phyloP scores from a whole-genome alignment of 2,329 filamentous ascomycete species.

The Capronia epimyces region DNA sequence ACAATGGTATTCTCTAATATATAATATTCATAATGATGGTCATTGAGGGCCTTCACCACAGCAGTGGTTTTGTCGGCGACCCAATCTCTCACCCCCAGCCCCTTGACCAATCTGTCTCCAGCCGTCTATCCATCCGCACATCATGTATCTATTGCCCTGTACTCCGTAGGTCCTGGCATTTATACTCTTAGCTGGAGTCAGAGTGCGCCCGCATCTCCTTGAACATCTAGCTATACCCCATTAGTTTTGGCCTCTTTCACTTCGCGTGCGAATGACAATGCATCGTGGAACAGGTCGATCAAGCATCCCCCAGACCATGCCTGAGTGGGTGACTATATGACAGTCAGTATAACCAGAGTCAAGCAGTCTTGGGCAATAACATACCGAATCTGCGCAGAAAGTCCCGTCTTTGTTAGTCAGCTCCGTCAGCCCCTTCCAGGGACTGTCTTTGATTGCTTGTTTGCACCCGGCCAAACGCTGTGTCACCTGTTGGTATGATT shows the following conservation, averaged over 20 bases:
- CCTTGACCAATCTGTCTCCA: too few relatives aligned
- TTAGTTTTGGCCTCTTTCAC: conserved; percentile 13
- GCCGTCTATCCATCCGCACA: too few relatives aligned
- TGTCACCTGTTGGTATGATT: conserved; percentile 93
- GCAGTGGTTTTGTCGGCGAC: too few relatives aligned
- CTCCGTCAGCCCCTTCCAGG: conserved; percentile 88
- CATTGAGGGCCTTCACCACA: too few relatives aligned
- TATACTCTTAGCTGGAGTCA: too few relatives aligned
- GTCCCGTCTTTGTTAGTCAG: conserved; percentile 85
- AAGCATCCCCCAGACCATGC: conserved; percentile 93
- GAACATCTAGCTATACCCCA: conserved; percentile 11
- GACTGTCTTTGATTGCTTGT: conserved; percentile 69
- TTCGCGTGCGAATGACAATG: conserved; percentile 33
- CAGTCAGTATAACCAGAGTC: background rate
- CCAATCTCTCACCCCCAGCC: too few relatives aligned
- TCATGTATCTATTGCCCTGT: too few relatives aligned
- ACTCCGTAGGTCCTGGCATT: too few relatives aligned
- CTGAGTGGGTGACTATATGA: conserved; percentile 74
- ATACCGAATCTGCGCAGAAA: conserved; percentile 79
- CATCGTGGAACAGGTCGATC: conserved; percentile 94
- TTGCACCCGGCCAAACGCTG: conserved; percentile 76
- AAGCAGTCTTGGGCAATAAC: conserved; percentile 34
- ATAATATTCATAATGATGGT: too few relatives aligned
- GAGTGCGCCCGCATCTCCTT: too few relatives aligned
- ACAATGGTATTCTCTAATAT: too few relatives aligned